Percentiles rank a stretch among this genome's conserved stretches.
These are phyloP conservation scores for Ceriops zippeliana DNA, from an alignment of 345 rosid genomes.

Conservation along the genomic window DNA sequence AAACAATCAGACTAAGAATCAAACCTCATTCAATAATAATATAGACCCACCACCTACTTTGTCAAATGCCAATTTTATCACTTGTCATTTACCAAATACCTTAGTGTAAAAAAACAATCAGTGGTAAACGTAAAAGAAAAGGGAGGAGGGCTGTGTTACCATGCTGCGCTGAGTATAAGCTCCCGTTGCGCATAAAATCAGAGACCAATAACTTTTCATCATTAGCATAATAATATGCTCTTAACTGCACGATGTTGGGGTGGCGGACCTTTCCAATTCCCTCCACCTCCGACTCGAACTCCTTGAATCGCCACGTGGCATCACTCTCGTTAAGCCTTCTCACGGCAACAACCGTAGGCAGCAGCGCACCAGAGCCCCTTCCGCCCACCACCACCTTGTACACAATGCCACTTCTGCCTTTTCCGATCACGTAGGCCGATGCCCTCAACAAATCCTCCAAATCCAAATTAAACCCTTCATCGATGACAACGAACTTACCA, in stretches of 20 bases:
- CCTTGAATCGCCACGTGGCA: conserved; percentile 62
- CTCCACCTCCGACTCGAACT: conserved; percentile 82
- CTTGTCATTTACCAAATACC: background rate
- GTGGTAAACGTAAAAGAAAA: background rate
- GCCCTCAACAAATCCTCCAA: conserved; percentile 90
- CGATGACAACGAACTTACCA: conserved; percentile 65
- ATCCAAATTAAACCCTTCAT: conserved; percentile 76
- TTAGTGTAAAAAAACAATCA: background rate
- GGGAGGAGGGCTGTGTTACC: conserved; percentile 39
- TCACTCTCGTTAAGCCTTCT: conserved; percentile 82
- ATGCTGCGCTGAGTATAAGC: conserved; percentile 71
- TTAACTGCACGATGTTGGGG: conserved; percentile 70
- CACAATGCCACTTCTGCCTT: conserved; percentile 80
- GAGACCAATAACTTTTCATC: conserved; percentile 85
- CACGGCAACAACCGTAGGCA: conserved; percentile 64
- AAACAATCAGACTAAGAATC: no score
- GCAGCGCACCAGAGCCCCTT: conserved; percentile 47
- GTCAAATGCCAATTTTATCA: no score
- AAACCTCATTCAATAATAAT: no score
- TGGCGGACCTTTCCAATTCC: conserved; percentile 67
- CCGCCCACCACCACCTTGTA: conserved; percentile 68
- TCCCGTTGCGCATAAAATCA: conserved; percentile 76
- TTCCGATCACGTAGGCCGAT: conserved; percentile 89
- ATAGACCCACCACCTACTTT: no score
- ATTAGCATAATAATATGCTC: conserved; percentile 75